Base-by-base conservation (phyloP, 2,329 filamentous ascomycete species). In the Paraphaeosphaeria sporulosa region DNA sequence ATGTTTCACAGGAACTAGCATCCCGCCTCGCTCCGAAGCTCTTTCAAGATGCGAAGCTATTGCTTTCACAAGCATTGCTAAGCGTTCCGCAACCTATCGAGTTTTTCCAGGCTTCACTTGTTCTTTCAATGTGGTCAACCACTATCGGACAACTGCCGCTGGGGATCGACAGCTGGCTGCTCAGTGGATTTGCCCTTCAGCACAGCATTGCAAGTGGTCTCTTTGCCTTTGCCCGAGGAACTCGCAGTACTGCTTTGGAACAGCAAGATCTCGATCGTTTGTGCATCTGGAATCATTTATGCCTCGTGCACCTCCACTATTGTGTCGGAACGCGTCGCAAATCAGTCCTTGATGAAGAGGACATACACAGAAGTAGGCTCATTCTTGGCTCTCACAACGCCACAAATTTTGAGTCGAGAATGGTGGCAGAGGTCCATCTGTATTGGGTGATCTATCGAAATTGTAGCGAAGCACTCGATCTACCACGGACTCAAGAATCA, bases 371-470 rank as follows among this genome's bases (percentile, higher is more conserved):
- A 47, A 80, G 79, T 50, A 70, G 74, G n/a, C 65, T 70, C 2
- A 68, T 82, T 25, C 64, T 81, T 15, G 68, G 72, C 13, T 77
- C 74, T 4, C 77, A 79, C 44, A 73, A 76, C 58, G 71, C 73
- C 12, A 81, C 76, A 0, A 82, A 82, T 55, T 82, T 80, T 54
- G 80, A 83, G 62, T 68, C 73, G n/a, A 71, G 81, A 17, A 82
- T 83, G 80, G 78, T 81, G 6, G 80, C 79, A 2, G 81, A 83
- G 59, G 72, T 82, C 3, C 69, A 78, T 53, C 68, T 83, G 0
- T 83, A 83, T 58, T 82, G 80, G 80, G 76, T 77, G 21, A 77
- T 82, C 5, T 82, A 83, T 58, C 71, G 78, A 53, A 74, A 76
- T 36, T 76, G 73, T 32, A 74, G 61, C 3, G 59, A 65, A 13